phyloP scores from a whole-genome alignment of 257 asterid genomes.

The Rauvolfia tetraphylla region DNA sequence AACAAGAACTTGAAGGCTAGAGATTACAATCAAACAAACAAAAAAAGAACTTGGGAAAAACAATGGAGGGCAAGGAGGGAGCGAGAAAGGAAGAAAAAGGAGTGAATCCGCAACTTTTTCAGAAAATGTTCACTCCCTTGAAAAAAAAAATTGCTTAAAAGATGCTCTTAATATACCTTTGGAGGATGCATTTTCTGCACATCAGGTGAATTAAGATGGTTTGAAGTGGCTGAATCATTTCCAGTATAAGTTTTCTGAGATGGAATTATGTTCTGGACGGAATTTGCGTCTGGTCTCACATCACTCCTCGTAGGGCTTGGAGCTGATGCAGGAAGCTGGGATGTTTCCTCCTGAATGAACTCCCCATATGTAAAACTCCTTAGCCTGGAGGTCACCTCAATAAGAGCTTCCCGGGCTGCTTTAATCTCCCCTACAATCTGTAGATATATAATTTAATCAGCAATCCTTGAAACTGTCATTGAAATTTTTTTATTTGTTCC shows the following conservation, averaged over 20 bases:
- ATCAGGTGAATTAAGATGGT: conserved; percentile 17
- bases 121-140: neutral
- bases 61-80: neutral
- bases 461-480: neutral
- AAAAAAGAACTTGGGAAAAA: neutral
- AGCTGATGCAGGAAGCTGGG: conserved; percentile 15
- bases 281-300: conserved; percentile 22
- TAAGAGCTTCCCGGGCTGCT: conserved; percentile 39
- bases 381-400: conserved; percentile 38
- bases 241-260: conserved; percentile 3
- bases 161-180: neutral
- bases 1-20: neutral
- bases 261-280: conserved; percentile 10
- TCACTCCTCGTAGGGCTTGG: conserved; percentile 23
- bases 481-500: neutral
- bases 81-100: neutral
- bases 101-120: conserved; percentile 5
- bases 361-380: conserved; percentile 28
- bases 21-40: neutral
- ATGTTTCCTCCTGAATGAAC: conserved; percentile 26
- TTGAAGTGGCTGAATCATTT: conserved; percentile 22
- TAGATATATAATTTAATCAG: neutral
- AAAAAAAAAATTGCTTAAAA: neutral
- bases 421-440: conserved; percentile 62
- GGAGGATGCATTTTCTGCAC: neutral